Evolutionary conservation across 352 stramenopile genomes (phyloP), one percentile per base, ranked within the genome.

Genomic region (Globisporangium cylindrosporum): DNA sequence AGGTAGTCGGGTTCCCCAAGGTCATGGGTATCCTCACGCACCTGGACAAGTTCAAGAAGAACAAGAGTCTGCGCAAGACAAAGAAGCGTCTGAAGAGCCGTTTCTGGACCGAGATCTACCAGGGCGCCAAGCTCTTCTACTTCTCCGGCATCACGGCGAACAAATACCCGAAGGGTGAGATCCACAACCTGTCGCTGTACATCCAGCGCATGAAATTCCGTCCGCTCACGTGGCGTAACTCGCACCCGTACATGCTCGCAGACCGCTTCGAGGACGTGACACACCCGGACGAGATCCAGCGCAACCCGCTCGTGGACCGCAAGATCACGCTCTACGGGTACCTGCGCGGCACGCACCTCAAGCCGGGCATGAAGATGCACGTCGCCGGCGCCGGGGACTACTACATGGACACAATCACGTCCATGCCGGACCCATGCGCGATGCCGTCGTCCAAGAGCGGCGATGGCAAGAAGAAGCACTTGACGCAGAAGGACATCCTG

Each of bases 141-240:
- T 98, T 99, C 67, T 98, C 91, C 0, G 98, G 98, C 41, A 91
- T 98, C 61, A 91, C 98, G 0, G 98, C 98, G 73, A 98, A 98
- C 68, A 99, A 99, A 75, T 99, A 99, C 84, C 90, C 98, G 24
- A 99, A 99, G 75, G 97, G 97, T 68, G 98, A 99, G 84, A 97
- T 99, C 66, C 92, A 99, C 43, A 99, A 99, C 68, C 77, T 99
- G 54, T 97, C 87, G 34, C 77, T 99, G 12, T 99, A 99, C 73
- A 98, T 99, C 70, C 91, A 88, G 18, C 82, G 97, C 43, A 97
- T 98, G 64, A 99, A 99, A 82, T 99, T 99, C 74, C 88, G 98
- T 4, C 98, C 98, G 14, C 76, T 99, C 3, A 91, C 97, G 51
- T 99, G 98, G 98, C 86, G 98, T 14, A 99, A 99, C 80, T 97